Evolutionary conservation across 1,139 yeast species (phyloP), one percentile per base, ranked within the genome.

Genomic region (Zygosaccharomyces pseudobailii): DNA sequence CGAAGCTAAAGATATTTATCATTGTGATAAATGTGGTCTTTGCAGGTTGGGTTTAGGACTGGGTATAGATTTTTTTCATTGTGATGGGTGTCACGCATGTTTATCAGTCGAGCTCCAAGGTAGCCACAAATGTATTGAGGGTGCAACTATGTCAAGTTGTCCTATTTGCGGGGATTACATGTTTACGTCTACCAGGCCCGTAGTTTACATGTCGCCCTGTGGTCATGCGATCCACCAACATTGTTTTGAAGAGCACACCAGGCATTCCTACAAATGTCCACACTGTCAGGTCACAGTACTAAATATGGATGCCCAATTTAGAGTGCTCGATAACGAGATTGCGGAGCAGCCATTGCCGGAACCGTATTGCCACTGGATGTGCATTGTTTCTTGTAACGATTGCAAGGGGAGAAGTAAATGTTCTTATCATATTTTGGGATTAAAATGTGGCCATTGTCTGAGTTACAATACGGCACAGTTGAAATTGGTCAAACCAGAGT

Each of bases 81-180:
- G 97, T 68, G 79, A 84, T 56, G 81, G 82, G n/a, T 90, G 97
- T 66, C 87, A 87, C 58, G 90, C 89, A 8, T 90, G 97, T 66
- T 76, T 90, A 58, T 82, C 92, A 32, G 84, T 89, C 43, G 90
- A 84, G 55, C 73, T 90, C 52, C 80, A 79, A 55, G 80, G 84
- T 55, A 79, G 82, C 54, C 97, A 89, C 68, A 79, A 78, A 57
- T 89, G 97, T 68, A 82, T 89, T 48, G 87, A 85, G 58, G 83
- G 88, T 57, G 82, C 95, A 5, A 88, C 96, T 0, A 94, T 86
- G 63, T 85, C 95, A 51, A 83, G 89, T 64, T 90, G 97, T 65
- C 95, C 96, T 1, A 87, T 90, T 32, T 90, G 97, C 68, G 88
- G 86, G 50, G 97, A 89, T 58, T 89, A 84, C 64, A 79, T 90